phyloP scores from a whole-genome alignment of 345 rosid genomes.

The Alliaria petiolata region DNA sequence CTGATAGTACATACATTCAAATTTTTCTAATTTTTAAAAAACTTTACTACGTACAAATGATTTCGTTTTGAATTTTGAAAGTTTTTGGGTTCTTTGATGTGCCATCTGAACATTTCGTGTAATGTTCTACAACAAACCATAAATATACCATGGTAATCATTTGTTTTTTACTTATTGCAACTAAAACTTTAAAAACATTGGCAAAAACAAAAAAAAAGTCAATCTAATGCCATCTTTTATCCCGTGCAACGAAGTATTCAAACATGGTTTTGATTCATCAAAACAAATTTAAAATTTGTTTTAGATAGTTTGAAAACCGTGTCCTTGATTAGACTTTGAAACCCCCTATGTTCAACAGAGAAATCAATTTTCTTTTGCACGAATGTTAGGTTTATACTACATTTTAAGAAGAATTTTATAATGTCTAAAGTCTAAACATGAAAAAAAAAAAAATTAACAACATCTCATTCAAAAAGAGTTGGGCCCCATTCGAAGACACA shows the following conservation, averaged over 20 bases:
- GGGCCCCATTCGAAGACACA: background rate
- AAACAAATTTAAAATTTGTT: too few species aligned
- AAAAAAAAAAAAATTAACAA: background rate
- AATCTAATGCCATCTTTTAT: background rate
- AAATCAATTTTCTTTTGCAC: background rate
- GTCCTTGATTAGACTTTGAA: background rate
- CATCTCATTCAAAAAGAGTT: background rate
- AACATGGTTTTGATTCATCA: background rate
- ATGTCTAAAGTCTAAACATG: background rate
- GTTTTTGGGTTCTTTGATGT: background rate
- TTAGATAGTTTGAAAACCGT: background rate
- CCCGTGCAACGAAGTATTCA: background rate
- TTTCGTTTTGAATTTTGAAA: slow-evolving; percentile 7
- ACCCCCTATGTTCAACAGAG: background rate
- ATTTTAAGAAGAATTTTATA: background rate
- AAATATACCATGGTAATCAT: too few species aligned
- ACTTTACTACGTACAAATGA: background rate
- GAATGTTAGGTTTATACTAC: background rate
- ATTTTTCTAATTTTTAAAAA: background rate
- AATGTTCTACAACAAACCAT: too few species aligned
- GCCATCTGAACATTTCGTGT: background rate
- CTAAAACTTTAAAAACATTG: too few species aligned
- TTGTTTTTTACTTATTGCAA: too few species aligned
- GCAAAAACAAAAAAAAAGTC: too few species aligned
- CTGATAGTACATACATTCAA: slow-evolving; percentile 7